phyloP scores from a whole-genome alignment of 2,329 filamentous ascomycete species.

The Colletotrichum theobromicola region DNA sequence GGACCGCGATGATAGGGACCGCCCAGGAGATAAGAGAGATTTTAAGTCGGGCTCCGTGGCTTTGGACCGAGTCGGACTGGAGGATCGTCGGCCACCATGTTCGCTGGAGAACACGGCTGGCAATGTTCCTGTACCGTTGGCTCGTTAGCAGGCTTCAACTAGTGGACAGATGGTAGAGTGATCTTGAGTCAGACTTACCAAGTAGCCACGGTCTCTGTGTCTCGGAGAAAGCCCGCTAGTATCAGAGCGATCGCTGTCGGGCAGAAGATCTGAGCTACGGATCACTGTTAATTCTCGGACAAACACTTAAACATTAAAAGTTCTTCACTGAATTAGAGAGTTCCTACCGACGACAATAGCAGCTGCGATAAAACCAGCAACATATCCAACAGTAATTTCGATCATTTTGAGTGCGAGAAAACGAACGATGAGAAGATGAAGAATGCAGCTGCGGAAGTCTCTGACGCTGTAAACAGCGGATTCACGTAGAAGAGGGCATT shows the following conservation, averaged over 20 bases:
- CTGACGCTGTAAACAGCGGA: background rate
- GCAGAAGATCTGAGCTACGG: too few relatives aligned
- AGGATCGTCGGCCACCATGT: constrained; percentile 48
- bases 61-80: constrained; percentile 37
- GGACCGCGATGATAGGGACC: constrained; percentile 30
- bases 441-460: background rate
- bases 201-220: constrained; percentile 40
- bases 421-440: background rate
- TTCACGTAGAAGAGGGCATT: background rate
- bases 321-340: too few relatives aligned
- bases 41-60: constrained; percentile 31
- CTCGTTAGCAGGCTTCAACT: background rate
- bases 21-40: constrained; percentile 20
- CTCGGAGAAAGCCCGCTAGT: constrained; percentile 37
- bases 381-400: background rate
- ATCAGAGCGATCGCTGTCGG: constrained; percentile 31
- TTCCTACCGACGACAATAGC: background rate
- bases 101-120: constrained; percentile 34
- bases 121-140: constrained; percentile 20
- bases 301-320: too few relatives aligned
- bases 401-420: background rate
- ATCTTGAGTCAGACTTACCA: constrained; percentile 30
- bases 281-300: too few relatives aligned
- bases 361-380: background rate
- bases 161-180: background rate